Percentiles rank a stretch among this genome's conserved stretches.
Evolutionary conservation across 768 basidiomycete species (phyloP).

Genomic region (Lentinula aciculospora): DNA sequence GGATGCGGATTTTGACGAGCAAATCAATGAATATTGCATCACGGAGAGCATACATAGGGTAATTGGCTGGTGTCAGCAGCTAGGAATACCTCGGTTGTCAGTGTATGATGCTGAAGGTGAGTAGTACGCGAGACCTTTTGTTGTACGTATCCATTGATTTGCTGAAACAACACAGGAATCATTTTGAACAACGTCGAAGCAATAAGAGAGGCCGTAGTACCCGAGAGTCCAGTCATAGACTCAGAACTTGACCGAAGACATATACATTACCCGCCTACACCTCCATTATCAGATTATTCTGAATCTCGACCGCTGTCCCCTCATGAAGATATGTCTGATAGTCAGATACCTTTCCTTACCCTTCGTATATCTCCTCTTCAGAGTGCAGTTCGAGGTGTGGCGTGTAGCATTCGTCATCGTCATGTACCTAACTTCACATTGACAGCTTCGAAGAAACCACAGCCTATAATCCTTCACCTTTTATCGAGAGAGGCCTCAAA

Average conservation of each 20-base stretch:
- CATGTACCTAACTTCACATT: background rate
- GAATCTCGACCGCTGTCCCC: slow-evolving; percentile 62
- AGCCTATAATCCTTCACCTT: slow-evolving; percentile 38
- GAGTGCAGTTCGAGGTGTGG: background rate
- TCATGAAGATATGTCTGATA: slow-evolving; percentile 15
- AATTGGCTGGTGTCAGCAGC: slow-evolving; percentile 56
- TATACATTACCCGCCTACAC: slow-evolving; percentile 67
- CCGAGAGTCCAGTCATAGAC: slow-evolving; percentile 14
- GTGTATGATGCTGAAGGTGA: slow-evolving; percentile 71
- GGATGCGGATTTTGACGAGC: slow-evolving; percentile 27
- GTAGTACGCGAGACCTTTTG: slow-evolving; percentile 14
- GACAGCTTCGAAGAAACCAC: slow-evolving; percentile 16
- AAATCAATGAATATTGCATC: slow-evolving; percentile 35
- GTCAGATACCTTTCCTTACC: slow-evolving; percentile 17
- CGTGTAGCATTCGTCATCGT: background rate
- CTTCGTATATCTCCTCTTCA: slow-evolving; percentile 11
- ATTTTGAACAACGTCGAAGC: slow-evolving; percentile 28
- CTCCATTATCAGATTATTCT: slow-evolving; percentile 71
- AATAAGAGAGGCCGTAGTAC: slow-evolving; percentile 18
- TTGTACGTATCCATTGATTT: background rate
- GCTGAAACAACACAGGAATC: background rate
- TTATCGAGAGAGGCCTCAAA: slow-evolving; percentile 59
- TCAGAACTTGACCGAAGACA: slow-evolving; percentile 21
- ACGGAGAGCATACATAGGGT: slow-evolving; percentile 48
- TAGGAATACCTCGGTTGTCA: slow-evolving; percentile 59